Base-by-base conservation (phyloP, 164 flowering plant species). In the Nymphaea thermarum region DNA sequence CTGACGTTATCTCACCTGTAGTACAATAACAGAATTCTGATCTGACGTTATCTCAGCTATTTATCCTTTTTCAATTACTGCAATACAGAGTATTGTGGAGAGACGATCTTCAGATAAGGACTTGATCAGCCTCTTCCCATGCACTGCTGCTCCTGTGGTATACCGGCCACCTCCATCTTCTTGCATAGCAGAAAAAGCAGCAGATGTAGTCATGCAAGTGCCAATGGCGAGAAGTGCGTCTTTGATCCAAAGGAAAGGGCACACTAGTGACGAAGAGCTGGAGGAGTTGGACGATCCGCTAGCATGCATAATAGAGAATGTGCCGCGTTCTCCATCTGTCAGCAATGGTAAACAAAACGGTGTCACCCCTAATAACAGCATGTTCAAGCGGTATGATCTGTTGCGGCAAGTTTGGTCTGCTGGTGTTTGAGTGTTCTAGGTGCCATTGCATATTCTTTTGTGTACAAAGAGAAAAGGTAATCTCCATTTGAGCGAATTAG, bases 241-340 rank as follows among this genome's bases (percentile, higher is more conserved):
- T 5, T 62, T 74, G 18, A 70, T 91, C n/a, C 93, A 83, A 79
- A 86, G 84, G 72, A 91, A 84, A 62, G 99, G 99, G 45, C 87
- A 90, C 69, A 92, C 96, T 11, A 95, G 99, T 60, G 97, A 92
- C 66, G 99, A 95, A 7, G 99, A 95, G 71, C 80, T 95, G 66
- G 98, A 89, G 43, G 97, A 90, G 71, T 70, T 95, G 74, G 84
- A 88, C 71, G 87, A 81, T 71, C 95, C 96, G 65, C 81, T 90
- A 0, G 64, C 80, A 17, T 80, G 80, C 6, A 72, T 88, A 64
- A 76, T 90, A 3, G 87, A 83, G 17, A 83, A 85, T 70, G 41
- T 67, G 73, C 75, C 83, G 12, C 47, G 75, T 6, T 77, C 87
- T 43, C 80, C 85, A 43, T 64, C 76, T 42, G 68, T 36, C 47